These are phyloP conservation scores for Juglanconis juglandina DNA, from an alignment of 2,329 filamentous ascomycete species.

Conservation along the genomic window DNA sequence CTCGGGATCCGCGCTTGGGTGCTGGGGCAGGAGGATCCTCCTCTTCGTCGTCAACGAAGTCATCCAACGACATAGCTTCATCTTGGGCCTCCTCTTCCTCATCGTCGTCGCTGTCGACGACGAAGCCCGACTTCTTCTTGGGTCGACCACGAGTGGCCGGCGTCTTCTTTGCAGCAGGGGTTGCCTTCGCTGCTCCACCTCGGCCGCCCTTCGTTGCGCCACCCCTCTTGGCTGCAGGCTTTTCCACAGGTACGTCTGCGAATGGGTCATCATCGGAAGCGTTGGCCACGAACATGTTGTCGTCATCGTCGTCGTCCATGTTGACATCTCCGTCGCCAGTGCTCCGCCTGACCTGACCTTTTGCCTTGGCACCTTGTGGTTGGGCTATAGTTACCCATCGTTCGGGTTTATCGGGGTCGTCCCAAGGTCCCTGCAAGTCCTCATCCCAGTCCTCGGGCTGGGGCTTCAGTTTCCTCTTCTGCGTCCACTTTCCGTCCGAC, in stretches of 20 bases:
- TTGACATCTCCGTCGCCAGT: conserved; percentile 49
- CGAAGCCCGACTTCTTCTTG: conserved; percentile 37
- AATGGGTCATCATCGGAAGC: conserved; percentile 18
- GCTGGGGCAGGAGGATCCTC: conserved; percentile 33
- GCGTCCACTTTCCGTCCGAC: conserved; percentile 45
- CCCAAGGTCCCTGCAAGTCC: conserved; percentile 86
- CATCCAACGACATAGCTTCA: conserved; percentile 27
- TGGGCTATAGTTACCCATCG: conserved; percentile 19
- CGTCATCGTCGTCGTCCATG: conserved; percentile 51
- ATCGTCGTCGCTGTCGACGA: conserved; percentile 36
- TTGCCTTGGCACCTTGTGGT: conserved; percentile 16
- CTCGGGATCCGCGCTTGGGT: conserved; percentile 30
- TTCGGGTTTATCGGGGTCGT: conserved; percentile 66
- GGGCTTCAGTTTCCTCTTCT: conserved; percentile 60
- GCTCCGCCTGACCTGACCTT: conserved; percentile 35
- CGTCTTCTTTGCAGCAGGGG: conserved; percentile 43
- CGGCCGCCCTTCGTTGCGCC: conserved; percentile 29
- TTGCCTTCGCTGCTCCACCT: conserved; percentile 32
- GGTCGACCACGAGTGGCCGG: conserved; percentile 40
- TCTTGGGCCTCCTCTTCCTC: conserved; percentile 25
- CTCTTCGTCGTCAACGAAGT: conserved; percentile 33
- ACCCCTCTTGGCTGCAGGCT: conserved; percentile 26
- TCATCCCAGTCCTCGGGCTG: conserved; percentile 82
- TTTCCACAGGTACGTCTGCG: conserved; percentile 2
- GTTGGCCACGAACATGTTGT: conserved; percentile 42